Evolutionary conservation across 441 rosid species (phyloP).

Genomic region (Syzygium malaccense): DNA sequence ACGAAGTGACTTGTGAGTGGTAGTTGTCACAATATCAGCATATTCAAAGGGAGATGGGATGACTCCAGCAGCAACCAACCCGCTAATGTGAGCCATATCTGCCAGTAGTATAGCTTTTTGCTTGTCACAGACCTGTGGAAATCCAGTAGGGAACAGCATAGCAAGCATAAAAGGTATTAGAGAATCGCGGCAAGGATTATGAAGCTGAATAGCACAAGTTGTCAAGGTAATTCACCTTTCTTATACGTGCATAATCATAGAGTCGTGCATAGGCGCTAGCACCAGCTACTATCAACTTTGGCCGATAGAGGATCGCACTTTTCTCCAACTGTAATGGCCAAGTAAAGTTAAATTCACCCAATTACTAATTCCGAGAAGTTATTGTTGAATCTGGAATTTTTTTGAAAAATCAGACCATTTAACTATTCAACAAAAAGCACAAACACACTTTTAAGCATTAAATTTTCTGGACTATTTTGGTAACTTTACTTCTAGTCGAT

Average conservation of each 20-base stretch:
- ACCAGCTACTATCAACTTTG: slow-evolving; percentile 95
- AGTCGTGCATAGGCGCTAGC: slow-evolving; percentile 98
- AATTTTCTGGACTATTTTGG: not conserved
- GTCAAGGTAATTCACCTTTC: slow-evolving; percentile 48
- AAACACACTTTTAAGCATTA: not conserved
- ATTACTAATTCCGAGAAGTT: not conserved
- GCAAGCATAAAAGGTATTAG: not conserved
- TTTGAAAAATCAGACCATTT: not conserved
- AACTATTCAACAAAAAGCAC: not conserved
- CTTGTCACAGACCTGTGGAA: slow-evolving; percentile 84
- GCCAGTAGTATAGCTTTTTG: slow-evolving; percentile 84
- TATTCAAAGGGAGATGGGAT: slow-evolving; percentile 97
- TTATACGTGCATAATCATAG: slow-evolving; percentile 84
- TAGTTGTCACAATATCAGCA: slow-evolving; percentile 96
- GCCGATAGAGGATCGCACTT: slow-evolving; percentile 82
- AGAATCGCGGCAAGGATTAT: not conserved
- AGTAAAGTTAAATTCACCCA: not conserved
- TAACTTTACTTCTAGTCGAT: not conserved
- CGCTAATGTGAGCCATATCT: slow-evolving; percentile 98
- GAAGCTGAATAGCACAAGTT: not conserved
- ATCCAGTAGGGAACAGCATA: slow-evolving; percentile 5
- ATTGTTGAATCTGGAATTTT: not conserved
- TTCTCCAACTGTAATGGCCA: slow-evolving; percentile 61
- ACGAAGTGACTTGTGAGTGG: slow-evolving; percentile 97
- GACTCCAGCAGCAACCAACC: slow-evolving; percentile 94